These are phyloP conservation scores for Eucalyptus pauciflora DNA, from an alignment of 345 rosid species.

Conservation along the genomic window DNA sequence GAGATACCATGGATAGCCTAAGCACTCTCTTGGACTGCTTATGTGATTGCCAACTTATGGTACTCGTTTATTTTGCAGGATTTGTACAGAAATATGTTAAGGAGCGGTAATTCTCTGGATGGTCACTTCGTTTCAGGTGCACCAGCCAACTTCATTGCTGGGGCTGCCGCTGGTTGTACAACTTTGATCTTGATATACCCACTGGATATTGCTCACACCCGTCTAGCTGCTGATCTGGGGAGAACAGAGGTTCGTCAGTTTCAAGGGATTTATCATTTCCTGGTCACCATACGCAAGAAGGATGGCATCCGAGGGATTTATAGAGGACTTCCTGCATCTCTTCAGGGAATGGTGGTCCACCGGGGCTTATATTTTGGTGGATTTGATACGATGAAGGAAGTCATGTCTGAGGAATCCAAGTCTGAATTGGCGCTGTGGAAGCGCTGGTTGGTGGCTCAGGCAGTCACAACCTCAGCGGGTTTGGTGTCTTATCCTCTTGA, in stretches of 20 bases:
- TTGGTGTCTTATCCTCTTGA: constrained; percentile 77
- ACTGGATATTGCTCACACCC: constrained; percentile 87
- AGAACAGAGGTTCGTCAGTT: constrained; percentile 75
- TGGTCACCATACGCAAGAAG: constrained; percentile 51
- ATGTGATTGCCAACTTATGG: neutral
- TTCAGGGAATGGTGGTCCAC: constrained; percentile 82
- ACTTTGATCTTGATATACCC: constrained; percentile 77
- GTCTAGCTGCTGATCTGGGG: constrained; percentile 86
- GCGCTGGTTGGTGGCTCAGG: constrained; percentile 85
- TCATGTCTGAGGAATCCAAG: constrained; percentile 38
- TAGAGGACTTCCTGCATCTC: constrained; percentile 85
- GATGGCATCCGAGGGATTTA: constrained; percentile 82
- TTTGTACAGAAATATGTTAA: constrained; percentile 58
- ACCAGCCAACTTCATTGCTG: constrained; percentile 80
- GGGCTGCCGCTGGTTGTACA: constrained; percentile 89
- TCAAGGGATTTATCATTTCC: constrained; percentile 73
- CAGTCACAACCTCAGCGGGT: constrained; percentile 85
- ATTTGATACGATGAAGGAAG: constrained; percentile 81
- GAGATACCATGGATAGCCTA: neutral
- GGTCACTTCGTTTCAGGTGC: constrained; percentile 48
- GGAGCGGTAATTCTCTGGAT: constrained; percentile 36
- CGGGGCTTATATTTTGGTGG: constrained; percentile 90
- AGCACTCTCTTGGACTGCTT: neutral
- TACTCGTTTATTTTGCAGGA: constrained; percentile 29
- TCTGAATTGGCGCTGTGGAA: constrained; percentile 68